Evolutionary conservation across 192 early-diverging fungal genomes (phyloP).

Genomic region (Coemansia sp.): DNA sequence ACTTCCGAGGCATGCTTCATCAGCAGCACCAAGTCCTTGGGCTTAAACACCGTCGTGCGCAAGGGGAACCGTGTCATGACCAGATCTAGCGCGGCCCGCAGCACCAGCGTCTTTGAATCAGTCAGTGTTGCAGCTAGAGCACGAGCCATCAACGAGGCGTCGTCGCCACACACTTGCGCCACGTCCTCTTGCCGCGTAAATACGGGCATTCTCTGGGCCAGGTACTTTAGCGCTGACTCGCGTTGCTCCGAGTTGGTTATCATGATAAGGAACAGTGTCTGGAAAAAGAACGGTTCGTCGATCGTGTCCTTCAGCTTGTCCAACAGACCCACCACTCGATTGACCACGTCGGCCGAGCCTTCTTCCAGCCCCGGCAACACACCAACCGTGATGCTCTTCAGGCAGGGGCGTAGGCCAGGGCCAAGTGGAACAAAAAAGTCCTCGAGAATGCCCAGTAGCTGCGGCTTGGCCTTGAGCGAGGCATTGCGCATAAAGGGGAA

Average conservation of each 20-base stretch:
- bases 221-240: constrained; percentile 73
- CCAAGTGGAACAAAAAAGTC: constrained; percentile 75
- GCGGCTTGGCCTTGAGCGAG: constrained; percentile 79
- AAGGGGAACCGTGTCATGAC: constrained; percentile 59
- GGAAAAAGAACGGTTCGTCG: constrained; percentile 77
- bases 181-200: constrained; percentile 66
- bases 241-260: constrained; percentile 68
- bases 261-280: constrained; percentile 78
- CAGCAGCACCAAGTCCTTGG: constrained; percentile 66
- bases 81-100: constrained; percentile 79
- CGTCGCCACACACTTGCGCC: constrained; percentile 66
- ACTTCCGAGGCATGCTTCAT: constrained; percentile 73
- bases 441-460: constrained; percentile 74
- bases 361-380: constrained; percentile 86
- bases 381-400: constrained; percentile 78
- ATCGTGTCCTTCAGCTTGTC: constrained; percentile 65
- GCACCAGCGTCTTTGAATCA: constrained; percentile 78
- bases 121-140: constrained; percentile 70
- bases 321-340: constrained; percentile 64
- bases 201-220: constrained; percentile 62
- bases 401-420: constrained; percentile 62
- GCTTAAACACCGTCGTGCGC: constrained; percentile 54
- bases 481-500: constrained; percentile 90
- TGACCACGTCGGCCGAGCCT: constrained; percentile 81
- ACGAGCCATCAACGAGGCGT: constrained; percentile 67